phyloP scores from a whole-genome alignment of 2,329 filamentous ascomycete species.

The Amauroascus verrucosus region DNA sequence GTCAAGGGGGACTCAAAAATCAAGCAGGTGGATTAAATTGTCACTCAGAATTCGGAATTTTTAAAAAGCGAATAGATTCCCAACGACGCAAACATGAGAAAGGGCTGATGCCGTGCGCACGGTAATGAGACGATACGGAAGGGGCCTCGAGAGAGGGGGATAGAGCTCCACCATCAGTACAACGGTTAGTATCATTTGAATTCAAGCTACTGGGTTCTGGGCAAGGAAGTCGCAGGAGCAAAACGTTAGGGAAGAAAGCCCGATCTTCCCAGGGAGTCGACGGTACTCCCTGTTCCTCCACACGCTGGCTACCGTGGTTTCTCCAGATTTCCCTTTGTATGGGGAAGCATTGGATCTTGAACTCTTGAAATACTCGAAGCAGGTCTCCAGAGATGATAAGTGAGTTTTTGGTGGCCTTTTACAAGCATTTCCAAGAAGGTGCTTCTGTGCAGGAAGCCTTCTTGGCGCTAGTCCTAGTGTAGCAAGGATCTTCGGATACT shows the following conservation, averaged over 20 bases:
- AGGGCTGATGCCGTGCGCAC: too few relatives aligned
- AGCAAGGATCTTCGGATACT: not conserved
- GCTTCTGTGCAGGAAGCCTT: constrained; percentile 5
- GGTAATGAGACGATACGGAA: too few relatives aligned
- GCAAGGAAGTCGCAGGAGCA: not conserved
- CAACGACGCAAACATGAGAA: too few relatives aligned
- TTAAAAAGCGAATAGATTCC: too few relatives aligned
- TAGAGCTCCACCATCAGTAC: not conserved
- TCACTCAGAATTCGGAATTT: too few relatives aligned
- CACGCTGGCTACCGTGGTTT: not conserved
- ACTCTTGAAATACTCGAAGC: too few relatives aligned
- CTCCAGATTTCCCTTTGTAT: not conserved
- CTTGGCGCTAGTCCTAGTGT: not conserved
- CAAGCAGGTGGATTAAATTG: too few relatives aligned
- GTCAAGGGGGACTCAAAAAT: not conserved
- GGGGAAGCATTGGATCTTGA: too few relatives aligned
- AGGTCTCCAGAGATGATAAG: too few relatives aligned
- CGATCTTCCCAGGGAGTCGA: not conserved
- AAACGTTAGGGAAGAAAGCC: not conserved
- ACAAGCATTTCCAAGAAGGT: constrained; percentile 4
- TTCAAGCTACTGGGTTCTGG: not conserved
- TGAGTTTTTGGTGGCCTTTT: not conserved
- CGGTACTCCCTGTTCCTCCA: not conserved
- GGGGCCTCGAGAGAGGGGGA: too few relatives aligned
- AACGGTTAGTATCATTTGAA: not conserved